phyloP scores from a whole-genome alignment of 768 basidiomycete species.

The Lenzites betulinus region DNA sequence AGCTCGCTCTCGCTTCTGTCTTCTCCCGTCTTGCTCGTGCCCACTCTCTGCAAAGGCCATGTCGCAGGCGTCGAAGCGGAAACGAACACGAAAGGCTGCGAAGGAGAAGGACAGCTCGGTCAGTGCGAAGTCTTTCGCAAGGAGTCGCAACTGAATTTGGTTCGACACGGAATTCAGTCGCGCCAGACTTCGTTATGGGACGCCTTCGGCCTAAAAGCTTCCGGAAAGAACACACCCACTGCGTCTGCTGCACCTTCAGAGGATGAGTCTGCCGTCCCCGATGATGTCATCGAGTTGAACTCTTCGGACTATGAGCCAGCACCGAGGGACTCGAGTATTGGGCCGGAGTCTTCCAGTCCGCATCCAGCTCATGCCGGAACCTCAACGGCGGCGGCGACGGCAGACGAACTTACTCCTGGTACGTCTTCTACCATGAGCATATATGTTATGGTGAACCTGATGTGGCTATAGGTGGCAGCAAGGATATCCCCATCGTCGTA shows the following conservation, averaged over 20 bases:
- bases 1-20: not conserved
- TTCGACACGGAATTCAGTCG: conserved; percentile 2
- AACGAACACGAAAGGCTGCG: not conserved
- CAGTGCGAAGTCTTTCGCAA: not conserved
- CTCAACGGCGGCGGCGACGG: not conserved
- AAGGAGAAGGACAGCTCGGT: conserved; percentile 10
- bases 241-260: conserved; percentile 11
- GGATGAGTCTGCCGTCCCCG: conserved; percentile 3
- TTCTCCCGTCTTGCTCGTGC: not conserved
- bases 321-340: not conserved
- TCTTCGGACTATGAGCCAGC: conserved; percentile 15
- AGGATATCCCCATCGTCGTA: conserved; percentile 43
- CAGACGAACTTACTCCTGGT: not conserved
- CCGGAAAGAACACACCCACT: conserved; percentile 1
- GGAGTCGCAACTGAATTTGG: not conserved
- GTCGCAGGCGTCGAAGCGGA: conserved; percentile 4
- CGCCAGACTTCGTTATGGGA: conserved; percentile 19
- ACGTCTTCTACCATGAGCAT: not conserved
- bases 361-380: not conserved
- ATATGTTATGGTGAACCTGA: not conserved
- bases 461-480: conserved; percentile 28
- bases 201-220: conserved; percentile 8
- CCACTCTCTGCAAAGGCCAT: not conserved
- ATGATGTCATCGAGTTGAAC: conserved; percentile 12
- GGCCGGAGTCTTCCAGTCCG: not conserved